These are phyloP conservation scores for Helichrysum umbraculigerum DNA, from an alignment of 129 eudicot species.

Conservation along the genomic window DNA sequence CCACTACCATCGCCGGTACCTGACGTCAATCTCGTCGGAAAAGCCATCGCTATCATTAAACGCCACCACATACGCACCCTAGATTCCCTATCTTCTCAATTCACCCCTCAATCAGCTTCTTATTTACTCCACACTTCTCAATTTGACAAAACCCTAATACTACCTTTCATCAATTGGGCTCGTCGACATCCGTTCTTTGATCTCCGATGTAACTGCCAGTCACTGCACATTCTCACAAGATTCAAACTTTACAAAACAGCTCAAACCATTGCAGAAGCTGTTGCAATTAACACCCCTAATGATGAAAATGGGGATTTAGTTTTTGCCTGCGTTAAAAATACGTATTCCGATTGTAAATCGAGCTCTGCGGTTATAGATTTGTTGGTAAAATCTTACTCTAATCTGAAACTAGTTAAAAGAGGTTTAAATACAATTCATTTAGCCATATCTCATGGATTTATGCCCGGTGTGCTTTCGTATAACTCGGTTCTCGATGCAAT, in stretches of 20 bases:
- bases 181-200: conserved; percentile 57
- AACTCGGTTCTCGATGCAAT: conserved; percentile 72
- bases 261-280: conserved; percentile 58
- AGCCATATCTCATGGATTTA: conserved; percentile 61
- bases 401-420: conserved; percentile 59
- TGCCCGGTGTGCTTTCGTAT: conserved; percentile 83
- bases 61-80: conserved; percentile 54
- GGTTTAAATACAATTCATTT: conserved; percentile 60
- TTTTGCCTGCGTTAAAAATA: conserved; percentile 47
- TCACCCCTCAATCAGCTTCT: conserved; percentile 69
- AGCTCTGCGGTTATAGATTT: conserved; percentile 83
- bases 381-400: conserved; percentile 67
- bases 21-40: conserved; percentile 44
- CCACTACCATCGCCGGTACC: conserved; percentile 28
- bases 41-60: conserved; percentile 64
- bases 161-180: conserved; percentile 70
- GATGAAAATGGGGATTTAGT: conserved; percentile 44
- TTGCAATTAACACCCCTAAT: conserved; percentile 24
- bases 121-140: conserved; percentile 61
- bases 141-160: conserved; percentile 54
- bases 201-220: conserved; percentile 49
- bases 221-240: conserved; percentile 76
- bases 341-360: conserved; percentile 56
- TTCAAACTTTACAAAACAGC: conserved; percentile 78
- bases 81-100: conserved; percentile 52